Evolutionary conservation across 768 basidiomycete species (phyloP), one percentile per base, ranked within the genome.

Genomic region (Infundibulicybe gibba): DNA sequence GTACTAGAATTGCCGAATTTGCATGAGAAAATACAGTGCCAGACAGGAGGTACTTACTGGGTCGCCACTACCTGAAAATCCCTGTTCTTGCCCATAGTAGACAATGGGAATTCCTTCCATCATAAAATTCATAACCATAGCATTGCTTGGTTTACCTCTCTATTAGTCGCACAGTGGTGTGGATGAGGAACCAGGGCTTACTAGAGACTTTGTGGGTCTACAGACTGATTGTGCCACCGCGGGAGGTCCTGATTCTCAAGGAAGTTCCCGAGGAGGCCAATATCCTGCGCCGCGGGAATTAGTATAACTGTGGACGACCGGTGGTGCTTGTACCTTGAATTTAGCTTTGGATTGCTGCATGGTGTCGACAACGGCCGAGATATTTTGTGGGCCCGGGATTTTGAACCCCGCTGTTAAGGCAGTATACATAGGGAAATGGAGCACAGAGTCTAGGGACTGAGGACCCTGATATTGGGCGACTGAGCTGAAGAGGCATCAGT

Each of bases 21-120:
- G 45, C 32, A 41, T 44, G 32, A 21, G 12, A 5, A 32, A 31
- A 11, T 40, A n/a, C n/a, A n/a, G 30, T 45, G 13, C 41, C 43
- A 43, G 40, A 32, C 43, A 20, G 17, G 20, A 44, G 17, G 33
- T 25, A 56, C 75, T 54, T 61, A 87, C 83, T 32, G 88, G 88
- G 56, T 90, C 87, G 6, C 61, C 64, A 56, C 64, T 67, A 31
- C 88, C 89, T 46, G 64, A 68, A 61, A 87, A 83, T 34, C 72
- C 67, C 59, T 90, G 88, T 55, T 90, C 89, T 63, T 87, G 86
- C 1, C 89, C 88, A 50, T 88, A 87, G 61, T 90, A 91, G 10
- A 88, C 77, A 49, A 90, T 81, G 0, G 89, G 88, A 53, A 89
- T 87, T n/a, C 88, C 87, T 49, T 90, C 88, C 41, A 78, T 77